Evolutionary conservation across 2,329 filamentous ascomycete species (phyloP), one percentile per base, ranked within the genome.

Genomic region (Aspergillus alliaceus): DNA sequence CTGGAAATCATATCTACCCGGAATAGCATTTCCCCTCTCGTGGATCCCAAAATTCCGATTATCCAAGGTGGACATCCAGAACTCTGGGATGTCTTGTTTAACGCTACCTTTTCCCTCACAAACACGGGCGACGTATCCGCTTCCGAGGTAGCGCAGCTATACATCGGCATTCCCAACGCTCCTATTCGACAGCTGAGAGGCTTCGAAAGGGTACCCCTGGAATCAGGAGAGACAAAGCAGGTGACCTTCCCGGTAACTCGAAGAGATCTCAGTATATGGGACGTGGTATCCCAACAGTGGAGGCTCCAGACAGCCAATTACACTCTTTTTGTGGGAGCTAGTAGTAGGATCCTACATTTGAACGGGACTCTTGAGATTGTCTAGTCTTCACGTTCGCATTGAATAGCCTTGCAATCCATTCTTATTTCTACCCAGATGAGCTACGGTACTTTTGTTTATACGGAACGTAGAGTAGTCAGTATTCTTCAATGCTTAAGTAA

Each of bases 131-230:
- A 62, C 0, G 63, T 76, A 1, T 66, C 70, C 24, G 84, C 82
- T 11, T 76, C 79, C 1, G 77, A 80, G 11, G 80, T 86, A 1
- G 74, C 81, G 4, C 84, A 87, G 69, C 72, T 87, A 3, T 86
- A 86, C 64, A 68, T 86, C 18, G 66, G 66, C 1, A 75, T 81
- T 66, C 80, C 74, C 72, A 67, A 65, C 24, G 6, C 58, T 24
- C 15, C 56, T 7, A 39, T 47, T 6, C 59, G 66, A 58, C 78
- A 80, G 63, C 73, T 84, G 5, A 73, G 82, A 62, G 82, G 73
- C 50, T 86, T 86, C 58, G 76, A 80, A 6, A 85, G 84, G 68
- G 65, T 81, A 2, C 60, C 64, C 1, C 66, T 85, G 1, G 61
- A 66, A 12, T 64, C 75, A 0, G 78, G 78, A 1, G 68, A 77